phyloP scores from a whole-genome alignment of 306 rosid genomes.

The Ormosia emarginata region DNA sequence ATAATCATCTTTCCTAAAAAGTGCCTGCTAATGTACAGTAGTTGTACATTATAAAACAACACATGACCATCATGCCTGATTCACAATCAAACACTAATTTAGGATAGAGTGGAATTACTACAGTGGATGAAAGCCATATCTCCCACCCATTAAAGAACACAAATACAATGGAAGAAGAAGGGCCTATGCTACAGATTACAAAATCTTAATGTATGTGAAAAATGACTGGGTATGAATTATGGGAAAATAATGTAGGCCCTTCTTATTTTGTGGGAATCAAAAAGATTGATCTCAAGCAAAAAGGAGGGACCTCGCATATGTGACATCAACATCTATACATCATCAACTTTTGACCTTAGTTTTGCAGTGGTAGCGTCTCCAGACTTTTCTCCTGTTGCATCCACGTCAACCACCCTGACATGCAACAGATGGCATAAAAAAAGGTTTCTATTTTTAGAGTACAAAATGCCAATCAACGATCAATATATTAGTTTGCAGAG shows the following conservation, averaged over 20 bases:
- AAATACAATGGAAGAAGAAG: background rate
- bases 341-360: conserved; percentile 41
- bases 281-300: conserved; percentile 74
- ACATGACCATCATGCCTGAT: background rate
- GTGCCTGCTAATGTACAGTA: background rate
- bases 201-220: conserved; percentile 9
- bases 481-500: conserved; percentile 10
- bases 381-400: conserved; percentile 20
- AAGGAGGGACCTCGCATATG: conserved; percentile 91
- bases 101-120: background rate
- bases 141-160: background rate
- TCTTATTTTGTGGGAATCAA: conserved; percentile 63
- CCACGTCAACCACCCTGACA: conserved; percentile 50
- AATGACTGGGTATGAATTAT: conserved; percentile 12
- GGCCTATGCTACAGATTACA: conserved; percentile 2
- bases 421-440: conserved; percentile 24
- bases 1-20: background rate
- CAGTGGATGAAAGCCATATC: background rate
- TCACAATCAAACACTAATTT: background rate
- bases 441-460: background rate
- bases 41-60: background rate
- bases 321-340: conserved; percentile 52
- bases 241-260: conserved; percentile 19
- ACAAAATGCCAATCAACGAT: conserved; percentile 13
- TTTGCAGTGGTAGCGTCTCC: conserved; percentile 34